phyloP scores from a whole-genome alignment of 2,329 filamentous ascomycete genomes.

The Diaporthe eres region DNA sequence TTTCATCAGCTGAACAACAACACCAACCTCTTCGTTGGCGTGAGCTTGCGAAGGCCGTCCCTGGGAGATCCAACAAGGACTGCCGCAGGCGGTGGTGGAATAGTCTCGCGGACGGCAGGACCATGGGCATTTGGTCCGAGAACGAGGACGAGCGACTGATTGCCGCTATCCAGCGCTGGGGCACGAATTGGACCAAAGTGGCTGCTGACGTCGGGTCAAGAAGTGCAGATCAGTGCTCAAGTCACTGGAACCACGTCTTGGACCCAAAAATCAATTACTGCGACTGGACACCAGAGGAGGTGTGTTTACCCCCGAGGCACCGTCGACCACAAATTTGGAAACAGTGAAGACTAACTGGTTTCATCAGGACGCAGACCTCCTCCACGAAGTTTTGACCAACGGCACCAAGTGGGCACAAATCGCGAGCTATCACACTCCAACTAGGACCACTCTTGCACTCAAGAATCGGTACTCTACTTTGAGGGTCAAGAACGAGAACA shows the following conservation, averaged over 20 bases:
- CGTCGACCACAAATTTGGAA: not conserved
- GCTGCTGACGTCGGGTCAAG: conserved; percentile 45
- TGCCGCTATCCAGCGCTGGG: conserved; percentile 45
- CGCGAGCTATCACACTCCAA: conserved; percentile 45
- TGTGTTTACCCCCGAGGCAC: conserved; percentile 29
- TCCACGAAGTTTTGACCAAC: conserved; percentile 43
- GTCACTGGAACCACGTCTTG: conserved; percentile 47
- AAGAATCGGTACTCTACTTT: conserved; percentile 45
- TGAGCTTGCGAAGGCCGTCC: conserved; percentile 38
- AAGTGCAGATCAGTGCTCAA: conserved; percentile 48
- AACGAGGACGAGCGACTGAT: conserved; percentile 46
- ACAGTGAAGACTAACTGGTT: conserved; percentile 8
- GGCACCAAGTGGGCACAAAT: conserved; percentile 48
- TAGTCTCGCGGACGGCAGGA: conserved; percentile 45
- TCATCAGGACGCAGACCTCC: conserved; percentile 43
- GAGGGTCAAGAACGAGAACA: conserved; percentile 9
- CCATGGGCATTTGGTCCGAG: conserved; percentile 47
- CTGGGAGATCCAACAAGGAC: conserved; percentile 47
- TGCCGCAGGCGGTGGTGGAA: conserved; percentile 48
- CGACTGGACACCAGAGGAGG: conserved; percentile 47
- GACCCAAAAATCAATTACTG: conserved; percentile 47
- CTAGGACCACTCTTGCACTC: conserved; percentile 46
- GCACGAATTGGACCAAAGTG: conserved; percentile 47
- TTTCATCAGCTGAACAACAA: conserved; percentile 10
- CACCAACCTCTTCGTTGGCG: conserved; percentile 24